phyloP scores from a whole-genome alignment of 2,329 filamentous ascomycete genomes.

The Trematosphaeria pertusa region DNA sequence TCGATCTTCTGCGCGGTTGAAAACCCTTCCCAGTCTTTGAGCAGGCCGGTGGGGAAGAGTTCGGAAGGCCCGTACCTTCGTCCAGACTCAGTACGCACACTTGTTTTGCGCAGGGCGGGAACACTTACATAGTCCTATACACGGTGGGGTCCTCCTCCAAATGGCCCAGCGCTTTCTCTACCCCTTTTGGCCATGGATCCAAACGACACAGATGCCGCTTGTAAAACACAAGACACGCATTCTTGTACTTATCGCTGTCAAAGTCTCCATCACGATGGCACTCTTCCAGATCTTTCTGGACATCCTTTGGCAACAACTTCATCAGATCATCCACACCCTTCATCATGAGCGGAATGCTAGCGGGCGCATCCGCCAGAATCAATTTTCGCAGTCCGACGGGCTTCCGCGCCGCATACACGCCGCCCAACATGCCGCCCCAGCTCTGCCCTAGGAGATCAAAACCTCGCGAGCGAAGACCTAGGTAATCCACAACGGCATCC shows the following conservation, averaged over 20 bases:
- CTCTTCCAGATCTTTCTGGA: slow-evolving; percentile 24
- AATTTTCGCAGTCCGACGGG: slow-evolving; percentile 46
- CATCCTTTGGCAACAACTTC: slow-evolving; percentile 24
- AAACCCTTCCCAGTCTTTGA: slow-evolving; percentile 47
- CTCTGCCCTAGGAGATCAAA: slow-evolving; percentile 59
- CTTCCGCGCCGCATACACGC: slow-evolving; percentile 46
- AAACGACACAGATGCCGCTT: slow-evolving; percentile 15
- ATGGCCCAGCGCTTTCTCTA: slow-evolving; percentile 28
- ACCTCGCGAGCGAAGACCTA: slow-evolving; percentile 45
- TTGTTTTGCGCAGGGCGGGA: too few relatives aligned
- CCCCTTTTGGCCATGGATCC: slow-evolving; percentile 22
- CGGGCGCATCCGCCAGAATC: slow-evolving; percentile 35
- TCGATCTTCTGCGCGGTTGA: slow-evolving; percentile 26
- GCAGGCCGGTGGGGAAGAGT: slow-evolving; percentile 47
- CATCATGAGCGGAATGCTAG: slow-evolving; percentile 28
- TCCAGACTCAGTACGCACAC: too few relatives aligned
- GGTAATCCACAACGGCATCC: slow-evolving; percentile 54
- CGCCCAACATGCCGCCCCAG: slow-evolving; percentile 62
- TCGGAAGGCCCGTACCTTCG: slow-evolving; percentile 47
- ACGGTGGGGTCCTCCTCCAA: slow-evolving; percentile 43
- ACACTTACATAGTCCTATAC: slow-evolving; percentile 44
- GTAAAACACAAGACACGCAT: slow-evolving; percentile 14
- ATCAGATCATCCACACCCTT: slow-evolving; percentile 26
- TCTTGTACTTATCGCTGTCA: slow-evolving; percentile 20
- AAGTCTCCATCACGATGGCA: slow-evolving; percentile 14